Evolutionary conservation across 1,284 basidiomycete species (phyloP).

Genomic region (Abortiporus biennis): DNA sequence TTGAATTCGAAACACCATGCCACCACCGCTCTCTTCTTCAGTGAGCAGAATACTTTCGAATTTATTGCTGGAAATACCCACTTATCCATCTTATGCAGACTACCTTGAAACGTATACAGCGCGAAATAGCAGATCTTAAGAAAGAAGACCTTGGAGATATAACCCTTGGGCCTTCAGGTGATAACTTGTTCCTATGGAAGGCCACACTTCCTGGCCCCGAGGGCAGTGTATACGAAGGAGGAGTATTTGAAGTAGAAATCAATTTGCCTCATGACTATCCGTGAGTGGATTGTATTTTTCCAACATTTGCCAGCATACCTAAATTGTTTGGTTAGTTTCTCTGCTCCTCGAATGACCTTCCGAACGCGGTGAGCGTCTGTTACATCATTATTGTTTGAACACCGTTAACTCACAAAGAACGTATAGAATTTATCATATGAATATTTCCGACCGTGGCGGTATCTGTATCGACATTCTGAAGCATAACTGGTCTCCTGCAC

Average conservation of each 20-base stretch:
- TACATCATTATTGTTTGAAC: not conserved
- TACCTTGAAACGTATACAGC: slow-evolving; percentile 82
- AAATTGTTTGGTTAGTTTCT: slow-evolving; percentile 50
- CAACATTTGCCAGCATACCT: not conserved
- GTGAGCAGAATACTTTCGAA: not conserved
- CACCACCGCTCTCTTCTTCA: not conserved
- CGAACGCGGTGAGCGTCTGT: slow-evolving; percentile 52
- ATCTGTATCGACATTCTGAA: slow-evolving; percentile 84
- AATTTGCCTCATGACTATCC: slow-evolving; percentile 76
- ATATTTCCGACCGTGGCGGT: slow-evolving; percentile 71
- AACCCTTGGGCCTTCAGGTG: slow-evolving; percentile 56
- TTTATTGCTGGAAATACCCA: not conserved
- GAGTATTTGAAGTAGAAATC: slow-evolving; percentile 75
- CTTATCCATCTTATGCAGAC: slow-evolving; percentile 39
- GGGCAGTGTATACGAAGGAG: slow-evolving; percentile 86
- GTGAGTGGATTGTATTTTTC: slow-evolving; percentile 39
- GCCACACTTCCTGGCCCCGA: slow-evolving; percentile 73
- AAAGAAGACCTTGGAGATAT: slow-evolving; percentile 79
- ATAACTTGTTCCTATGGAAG: slow-evolving; percentile 46
- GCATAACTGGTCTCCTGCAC: slow-evolving; percentile 85
- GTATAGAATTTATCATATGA: slow-evolving; percentile 86
- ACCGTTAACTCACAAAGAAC: not conserved
- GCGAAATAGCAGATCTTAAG: slow-evolving; percentile 79
- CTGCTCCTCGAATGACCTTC: slow-evolving; percentile 76
- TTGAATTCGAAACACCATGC: not conserved